Base-by-base conservation (phyloP, 179 eudicot genomes). In the Silene vulgaris region DNA sequence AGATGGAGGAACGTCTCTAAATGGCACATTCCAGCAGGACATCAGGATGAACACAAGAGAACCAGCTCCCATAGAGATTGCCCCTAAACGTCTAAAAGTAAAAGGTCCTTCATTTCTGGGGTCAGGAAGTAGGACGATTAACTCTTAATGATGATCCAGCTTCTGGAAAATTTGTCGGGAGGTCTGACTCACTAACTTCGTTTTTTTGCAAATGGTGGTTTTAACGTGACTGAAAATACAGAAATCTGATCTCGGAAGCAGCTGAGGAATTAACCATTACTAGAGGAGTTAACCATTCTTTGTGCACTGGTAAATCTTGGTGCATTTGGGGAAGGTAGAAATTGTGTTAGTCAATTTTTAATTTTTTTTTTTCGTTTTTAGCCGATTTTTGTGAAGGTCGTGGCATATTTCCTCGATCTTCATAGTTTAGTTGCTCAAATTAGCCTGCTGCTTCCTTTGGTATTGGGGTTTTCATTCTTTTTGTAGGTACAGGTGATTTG, bases 11-110 rank as follows among this genome's bases (percentile, higher is more conserved):
- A 80, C 70, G 63, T 59, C 77, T 6, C 20, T 72, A 73, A 77
- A 59, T 43, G 80, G 72, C 68, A 73, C 81, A 65, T 83, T 74
- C 23, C 75, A 75, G 70, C 77, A 77, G 30, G 84, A 83, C 19
- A 29, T 21, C 14, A 81, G 77, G 50, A 88, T 69, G 72, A 72
- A 37, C 59, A 60, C 32, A 29, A 80, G 81, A 78, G 87, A 78
- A 45, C 66, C 80, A 54, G 75, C 80, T 11, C 78, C 82, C 0
- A n/a, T 74, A 43, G 94, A 87, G 67, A 80, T 78, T 37, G 91
- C 81, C 56, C 85, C 86, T 4, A 95, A 90, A 77, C 95, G 93
- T 69, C 85, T 91, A 14, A 89, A 87, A 84, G 87, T 96, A 48
- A 85, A 85, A 88, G 98, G 93, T 30, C 91, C 90, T 11, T 78